Evolutionary conservation across 352 stramenopile species (phyloP), one percentile per base, ranked within the genome.

Genomic region (Thalassiosira ordinaria): DNA sequence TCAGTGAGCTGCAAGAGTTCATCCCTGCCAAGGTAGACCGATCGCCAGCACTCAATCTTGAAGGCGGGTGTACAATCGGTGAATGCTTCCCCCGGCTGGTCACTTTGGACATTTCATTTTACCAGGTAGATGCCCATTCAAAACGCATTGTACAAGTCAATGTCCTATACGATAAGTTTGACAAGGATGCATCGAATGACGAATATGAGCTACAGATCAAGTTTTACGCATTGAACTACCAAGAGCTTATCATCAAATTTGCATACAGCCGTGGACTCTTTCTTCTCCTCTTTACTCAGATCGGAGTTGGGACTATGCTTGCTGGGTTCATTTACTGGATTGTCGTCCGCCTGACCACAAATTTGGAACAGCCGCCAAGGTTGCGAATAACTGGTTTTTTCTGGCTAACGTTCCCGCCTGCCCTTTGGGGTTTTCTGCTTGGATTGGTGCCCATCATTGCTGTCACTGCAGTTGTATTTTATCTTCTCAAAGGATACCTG

Each of bases 161-260:
- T 18, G 79, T 99, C 1, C 81, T 97, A 4, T 96, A 96, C 44
- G 93, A 96, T 2, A 82, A 84, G 51, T 99, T 98, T 76, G 97
- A 99, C 81, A 95, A 95, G 49, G 91, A 99, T 74, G 64, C 89
- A 0, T 89, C 74, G 3, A 93, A 95, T 59, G 93, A 91, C 9
- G 86, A 82, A 29, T 99, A 99, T 80, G 95, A 90, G n/a, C 91
- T 99, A 24, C 92, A 91, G 33, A 56, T 98, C 2, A 95, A 97
- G 52, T 93, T 97, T 64, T 93, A 97, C 46, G 88, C 97, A 29
- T 91, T 99, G n/a, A 92, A 94, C 78, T 99, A 98, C 87, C 94
- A 97, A 75, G 91, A 97, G 39, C 91, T 99, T 1, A 92, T 99
- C 37, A 97, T 98, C 26, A 95, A 97, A 76, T 99, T 99, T 84